phyloP scores from a whole-genome alignment of 805 yeast genomes.

The Candida lessepsii region DNA sequence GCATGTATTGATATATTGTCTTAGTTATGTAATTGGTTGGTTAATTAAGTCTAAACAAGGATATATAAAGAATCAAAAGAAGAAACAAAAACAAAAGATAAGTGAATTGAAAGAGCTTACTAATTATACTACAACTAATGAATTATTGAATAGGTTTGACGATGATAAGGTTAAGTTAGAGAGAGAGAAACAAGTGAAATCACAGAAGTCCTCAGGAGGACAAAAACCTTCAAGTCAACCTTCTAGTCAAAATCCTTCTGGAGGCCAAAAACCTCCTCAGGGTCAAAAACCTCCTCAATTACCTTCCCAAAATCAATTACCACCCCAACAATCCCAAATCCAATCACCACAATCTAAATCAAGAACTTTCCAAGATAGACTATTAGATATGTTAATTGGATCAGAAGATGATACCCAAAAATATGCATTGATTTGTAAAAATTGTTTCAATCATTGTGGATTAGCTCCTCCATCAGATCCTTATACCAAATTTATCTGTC shows the following conservation, averaged over 20 bases:
- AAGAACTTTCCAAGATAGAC: constrained; percentile 34
- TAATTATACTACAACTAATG: constrained; percentile 71
- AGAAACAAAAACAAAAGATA: constrained; percentile 52
- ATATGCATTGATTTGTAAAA: constrained; percentile 67
- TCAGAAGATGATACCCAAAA: constrained; percentile 66
- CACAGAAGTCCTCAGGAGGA: background rate
- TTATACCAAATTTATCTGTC: constrained; percentile 58
- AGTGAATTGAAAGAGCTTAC: constrained; percentile 71
- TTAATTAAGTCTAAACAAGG: constrained; percentile 17
- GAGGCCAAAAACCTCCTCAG: background rate
- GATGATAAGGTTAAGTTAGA: too few relatives aligned
- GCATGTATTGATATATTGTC: constrained; percentile 18
- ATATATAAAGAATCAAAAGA: constrained; percentile 30
- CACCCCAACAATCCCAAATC: constrained; percentile 1
- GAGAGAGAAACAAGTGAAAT: too few relatives aligned
- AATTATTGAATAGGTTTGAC: constrained; percentile 61
- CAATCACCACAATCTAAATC: constrained; percentile 2
- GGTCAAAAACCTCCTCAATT: background rate
- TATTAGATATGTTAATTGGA: constrained; percentile 40
- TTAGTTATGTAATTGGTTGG: constrained; percentile 22
- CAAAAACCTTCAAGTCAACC: background rate
- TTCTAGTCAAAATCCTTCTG: too few relatives aligned
- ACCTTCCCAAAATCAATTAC: background rate
- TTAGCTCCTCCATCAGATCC: constrained; percentile 70
- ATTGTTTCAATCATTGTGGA: constrained; percentile 75